Percentiles rank a stretch among this genome's conserved stretches.
phyloP scores from a whole-genome alignment of 768 basidiomycete genomes.

The Stropharia rugosoannulata region DNA sequence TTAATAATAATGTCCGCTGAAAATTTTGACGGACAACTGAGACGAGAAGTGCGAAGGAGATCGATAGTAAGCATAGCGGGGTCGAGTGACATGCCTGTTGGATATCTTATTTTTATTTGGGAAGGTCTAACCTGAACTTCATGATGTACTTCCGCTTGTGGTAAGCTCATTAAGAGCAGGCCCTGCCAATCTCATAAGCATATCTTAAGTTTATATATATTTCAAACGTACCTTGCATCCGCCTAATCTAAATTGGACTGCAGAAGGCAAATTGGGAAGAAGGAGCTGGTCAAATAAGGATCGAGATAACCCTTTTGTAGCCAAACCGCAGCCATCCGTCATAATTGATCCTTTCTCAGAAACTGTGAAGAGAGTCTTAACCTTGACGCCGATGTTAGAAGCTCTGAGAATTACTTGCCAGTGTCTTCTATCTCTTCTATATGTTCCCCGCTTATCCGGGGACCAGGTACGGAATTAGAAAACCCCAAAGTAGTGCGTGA shows the following conservation, averaged over 20 bases:
- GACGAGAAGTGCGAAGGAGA: constrained; percentile 47
- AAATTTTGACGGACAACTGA: constrained; percentile 44
- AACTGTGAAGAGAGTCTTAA: constrained; percentile 12
- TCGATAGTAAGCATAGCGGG: constrained; percentile 48
- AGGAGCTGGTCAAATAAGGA: constrained; percentile 28
- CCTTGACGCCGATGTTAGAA: background rate
- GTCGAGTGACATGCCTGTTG: constrained; percentile 27
- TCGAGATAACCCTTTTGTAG: constrained; percentile 33
- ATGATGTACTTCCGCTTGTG: constrained; percentile 3
- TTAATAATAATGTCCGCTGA: constrained; percentile 63
- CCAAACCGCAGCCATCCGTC: constrained; percentile 57
- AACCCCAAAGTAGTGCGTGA: constrained; percentile 57
- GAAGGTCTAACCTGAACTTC: constrained; percentile 35
- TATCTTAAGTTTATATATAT: background rate
- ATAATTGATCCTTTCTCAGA: constrained; percentile 38
- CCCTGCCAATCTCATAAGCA: background rate
- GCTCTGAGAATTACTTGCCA: constrained; percentile 29
- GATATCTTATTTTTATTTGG: constrained; percentile 47
- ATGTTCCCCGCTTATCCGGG: constrained; percentile 32
- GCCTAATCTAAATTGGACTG: constrained; percentile 47
- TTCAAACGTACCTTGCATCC: constrained; percentile 42
- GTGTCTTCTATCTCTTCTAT: constrained; percentile 44
- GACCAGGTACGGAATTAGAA: constrained; percentile 64
- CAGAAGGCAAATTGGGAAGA: constrained; percentile 37
- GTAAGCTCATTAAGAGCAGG: background rate